phyloP scores from a whole-genome alignment of 2,329 filamentous ascomycete species.

The Didymella sp. region DNA sequence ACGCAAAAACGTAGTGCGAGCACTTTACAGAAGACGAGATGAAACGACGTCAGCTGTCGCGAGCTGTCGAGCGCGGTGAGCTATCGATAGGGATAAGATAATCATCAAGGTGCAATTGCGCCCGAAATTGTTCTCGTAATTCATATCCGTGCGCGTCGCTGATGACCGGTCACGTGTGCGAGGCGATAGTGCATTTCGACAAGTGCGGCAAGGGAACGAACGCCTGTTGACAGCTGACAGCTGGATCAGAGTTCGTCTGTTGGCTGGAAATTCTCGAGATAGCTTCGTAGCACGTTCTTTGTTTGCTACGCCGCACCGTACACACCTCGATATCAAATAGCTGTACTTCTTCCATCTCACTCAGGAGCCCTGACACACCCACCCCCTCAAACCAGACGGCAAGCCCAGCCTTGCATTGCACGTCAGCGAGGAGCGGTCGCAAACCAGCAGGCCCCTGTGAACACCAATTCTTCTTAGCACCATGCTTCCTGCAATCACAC shows the following conservation, averaged over 20 bases:
- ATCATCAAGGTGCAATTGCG: conserved; percentile 16
- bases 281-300: conserved; percentile 8
- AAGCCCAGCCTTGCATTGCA: conserved; percentile 8
- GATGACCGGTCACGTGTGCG: conserved; percentile 16
- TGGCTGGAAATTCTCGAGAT: background rate
- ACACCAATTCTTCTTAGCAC: background rate
- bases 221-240: conserved; percentile 8
- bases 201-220: conserved; percentile 9
- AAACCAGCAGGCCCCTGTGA: conserved; percentile 4
- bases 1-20: conserved; percentile 6
- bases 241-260: background rate
- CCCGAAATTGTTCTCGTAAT: conserved; percentile 20
- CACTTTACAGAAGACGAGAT: conserved; percentile 8
- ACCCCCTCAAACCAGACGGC: background rate
- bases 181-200: conserved; percentile 16
- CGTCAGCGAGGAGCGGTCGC: background rate
- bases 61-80: conserved; percentile 18
- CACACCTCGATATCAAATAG: background rate
- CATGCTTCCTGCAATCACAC: conserved; percentile 1
- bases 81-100: conserved; percentile 23
- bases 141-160: conserved; percentile 19
- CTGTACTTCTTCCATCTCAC: background rate
- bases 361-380: background rate
- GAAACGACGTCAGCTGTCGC: conserved; percentile 15
- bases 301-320: conserved; percentile 1